These are phyloP conservation scores for Penicillium steckii DNA, from an alignment of 495 filamentous ascomycete species.

Conservation along the genomic window DNA sequence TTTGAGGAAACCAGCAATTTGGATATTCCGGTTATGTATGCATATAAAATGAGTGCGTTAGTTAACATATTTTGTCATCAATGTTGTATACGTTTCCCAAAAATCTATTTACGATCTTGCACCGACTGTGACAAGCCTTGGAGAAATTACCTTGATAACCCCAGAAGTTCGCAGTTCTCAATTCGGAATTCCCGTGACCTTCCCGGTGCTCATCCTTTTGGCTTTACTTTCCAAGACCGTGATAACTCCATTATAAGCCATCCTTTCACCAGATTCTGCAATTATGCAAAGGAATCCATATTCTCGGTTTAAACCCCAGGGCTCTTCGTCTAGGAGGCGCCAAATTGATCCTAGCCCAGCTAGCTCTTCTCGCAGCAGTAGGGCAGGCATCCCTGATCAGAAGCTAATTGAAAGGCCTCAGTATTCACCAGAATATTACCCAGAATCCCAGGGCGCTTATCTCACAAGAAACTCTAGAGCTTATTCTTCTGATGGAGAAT, in stretches of 20 bases:
- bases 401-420: conserved; percentile 29
- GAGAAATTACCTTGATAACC: no score
- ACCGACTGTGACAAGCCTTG: no score
- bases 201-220: not conserved
- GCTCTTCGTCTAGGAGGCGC: conserved; percentile 10
- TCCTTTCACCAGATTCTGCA: not conserved
- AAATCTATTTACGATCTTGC: no score
- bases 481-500: conserved; percentile 19
- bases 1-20: conserved; percentile 1
- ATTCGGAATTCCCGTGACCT: conserved; percentile 7
- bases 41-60: conserved; percentile 29
- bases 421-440: conserved; percentile 5
- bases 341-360: not conserved
- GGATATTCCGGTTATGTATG: conserved; percentile 21
- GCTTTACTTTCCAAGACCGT: not conserved
- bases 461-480: no score
- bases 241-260: not conserved
- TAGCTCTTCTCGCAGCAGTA: conserved; percentile 12
- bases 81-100: not conserved
- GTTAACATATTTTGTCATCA: not conserved
- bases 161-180: not conserved
- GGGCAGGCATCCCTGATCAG: conserved; percentile 21
- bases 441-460: not conserved
- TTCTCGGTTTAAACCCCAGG: conserved; percentile 2
- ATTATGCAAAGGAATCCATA: conserved; percentile 14